Evolutionary conservation across 1,139 yeast genomes (phyloP).

Genomic region (Pichia sp.): DNA sequence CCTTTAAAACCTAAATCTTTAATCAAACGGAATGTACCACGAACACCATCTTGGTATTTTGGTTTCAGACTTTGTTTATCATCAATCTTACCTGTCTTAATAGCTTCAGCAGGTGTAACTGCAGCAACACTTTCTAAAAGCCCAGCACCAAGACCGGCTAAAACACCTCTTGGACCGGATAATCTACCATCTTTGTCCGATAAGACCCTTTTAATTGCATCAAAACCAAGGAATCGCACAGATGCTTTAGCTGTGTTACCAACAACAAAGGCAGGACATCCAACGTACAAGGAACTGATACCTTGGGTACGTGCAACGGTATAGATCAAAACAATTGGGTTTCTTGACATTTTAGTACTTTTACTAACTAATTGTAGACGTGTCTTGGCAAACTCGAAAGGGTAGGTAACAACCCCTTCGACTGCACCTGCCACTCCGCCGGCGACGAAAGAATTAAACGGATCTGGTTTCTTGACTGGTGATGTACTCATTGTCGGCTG

Average conservation of each 20-base stretch:
- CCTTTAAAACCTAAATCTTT: constrained; percentile 78
- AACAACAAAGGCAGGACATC: constrained; percentile 96
- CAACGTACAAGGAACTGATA: constrained; percentile 73
- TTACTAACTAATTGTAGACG: constrained; percentile 79
- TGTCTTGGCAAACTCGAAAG: constrained; percentile 95
- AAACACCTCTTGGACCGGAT: constrained; percentile 82
- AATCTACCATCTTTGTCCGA: constrained; percentile 82
- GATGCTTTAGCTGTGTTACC: constrained; percentile 97
- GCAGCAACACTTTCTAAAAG: constrained; percentile 86
- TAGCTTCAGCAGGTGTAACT: constrained; percentile 95
- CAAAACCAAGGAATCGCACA: constrained; percentile 88
- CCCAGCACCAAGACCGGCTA: constrained; percentile 97
- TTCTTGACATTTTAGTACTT: constrained; percentile 60
- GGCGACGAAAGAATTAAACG: constrained; percentile 75
- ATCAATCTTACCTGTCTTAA: constrained; percentile 91
- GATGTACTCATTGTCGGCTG: not conserved
- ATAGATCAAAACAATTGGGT: constrained; percentile 75
- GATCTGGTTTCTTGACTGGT: constrained; percentile 38
- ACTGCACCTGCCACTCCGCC: constrained; percentile 95
- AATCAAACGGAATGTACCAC: constrained; percentile 53
- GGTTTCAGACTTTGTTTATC: constrained; percentile 77
- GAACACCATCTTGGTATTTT: constrained; percentile 59
- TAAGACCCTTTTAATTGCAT: constrained; percentile 68
- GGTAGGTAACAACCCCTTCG: constrained; percentile 86
- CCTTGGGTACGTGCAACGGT: constrained; percentile 76